Evolutionary conservation across 495 filamentous ascomycete genomes (phyloP).

Genomic region (Neurospora intermedia): DNA sequence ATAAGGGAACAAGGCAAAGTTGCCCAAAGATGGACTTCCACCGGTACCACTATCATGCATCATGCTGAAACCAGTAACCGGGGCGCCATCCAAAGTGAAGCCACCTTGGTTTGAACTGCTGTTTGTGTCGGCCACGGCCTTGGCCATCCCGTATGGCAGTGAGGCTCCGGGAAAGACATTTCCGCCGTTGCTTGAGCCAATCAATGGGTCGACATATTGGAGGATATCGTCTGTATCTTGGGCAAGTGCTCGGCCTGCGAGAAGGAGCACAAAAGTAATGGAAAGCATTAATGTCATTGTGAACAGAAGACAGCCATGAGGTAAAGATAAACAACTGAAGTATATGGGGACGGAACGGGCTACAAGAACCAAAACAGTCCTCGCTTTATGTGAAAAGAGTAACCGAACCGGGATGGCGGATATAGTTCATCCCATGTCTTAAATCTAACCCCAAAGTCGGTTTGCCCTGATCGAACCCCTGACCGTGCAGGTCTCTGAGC

Average conservation of each 20-base stretch:
- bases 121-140: constrained; percentile 62
- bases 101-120: constrained; percentile 59
- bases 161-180: constrained; percentile 72
- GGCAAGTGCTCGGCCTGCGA: constrained; percentile 1
- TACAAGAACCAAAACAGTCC: background rate
- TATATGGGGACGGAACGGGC: no score
- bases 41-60: constrained; percentile 69
- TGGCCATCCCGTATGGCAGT: constrained; percentile 66
- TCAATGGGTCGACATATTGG: constrained; percentile 43
- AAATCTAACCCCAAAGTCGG: background rate
- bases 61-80: constrained; percentile 54
- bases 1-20: constrained; percentile 65
- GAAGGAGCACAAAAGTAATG: constrained; percentile 5
- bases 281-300: constrained; percentile 2
- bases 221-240: constrained; percentile 27
- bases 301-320: background rate
- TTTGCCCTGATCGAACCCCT: background rate
- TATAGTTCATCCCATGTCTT: background rate
- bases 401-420: background rate
- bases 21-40: constrained; percentile 56
- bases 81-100: constrained; percentile 52
- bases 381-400: background rate
- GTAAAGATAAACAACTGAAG: background rate
- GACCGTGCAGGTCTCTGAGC: background rate
- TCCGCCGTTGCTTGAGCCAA: constrained; percentile 50